These are phyloP conservation scores for Rhizopogon rudus DNA, from an alignment of 768 basidiomycete genomes.

Conservation along the genomic window DNA sequence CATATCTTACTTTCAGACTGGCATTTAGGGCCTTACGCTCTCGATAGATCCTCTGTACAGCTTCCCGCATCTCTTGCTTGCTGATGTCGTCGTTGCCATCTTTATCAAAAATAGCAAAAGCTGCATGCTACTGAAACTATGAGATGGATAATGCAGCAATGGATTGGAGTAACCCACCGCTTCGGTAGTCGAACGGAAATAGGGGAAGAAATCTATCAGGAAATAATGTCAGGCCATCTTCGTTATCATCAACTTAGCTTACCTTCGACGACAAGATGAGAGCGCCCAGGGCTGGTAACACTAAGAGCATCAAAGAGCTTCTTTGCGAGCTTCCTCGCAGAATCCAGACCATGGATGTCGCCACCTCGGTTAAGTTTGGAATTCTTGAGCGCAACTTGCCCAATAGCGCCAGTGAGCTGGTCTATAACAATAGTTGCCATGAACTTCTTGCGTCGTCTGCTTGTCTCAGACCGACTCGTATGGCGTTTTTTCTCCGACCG, in stretches of 20 bases:
- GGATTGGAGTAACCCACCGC: constrained; percentile 38
- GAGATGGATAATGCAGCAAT: background rate
- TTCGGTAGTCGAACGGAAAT: constrained; percentile 67
- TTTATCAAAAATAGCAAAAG: constrained; percentile 70
- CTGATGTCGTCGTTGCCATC: constrained; percentile 81
- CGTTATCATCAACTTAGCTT: background rate
- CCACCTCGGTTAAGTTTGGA: constrained; percentile 53
- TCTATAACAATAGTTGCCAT: constrained; percentile 69
- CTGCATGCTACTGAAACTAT: constrained; percentile 43
- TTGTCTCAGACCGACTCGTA: constrained; percentile 26
- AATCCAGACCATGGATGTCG: constrained; percentile 51
- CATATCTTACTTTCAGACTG: constrained; percentile 54
- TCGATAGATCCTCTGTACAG: constrained; percentile 73
- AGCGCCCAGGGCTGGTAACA: constrained; percentile 52
- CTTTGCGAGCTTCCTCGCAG: constrained; percentile 61
- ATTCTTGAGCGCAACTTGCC: constrained; percentile 66
- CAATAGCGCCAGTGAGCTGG: constrained; percentile 59
- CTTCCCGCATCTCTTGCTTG: constrained; percentile 77
- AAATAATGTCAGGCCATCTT: background rate
- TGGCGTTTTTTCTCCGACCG: constrained; percentile 11
- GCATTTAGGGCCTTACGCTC: constrained; percentile 70
- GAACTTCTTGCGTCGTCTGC: constrained; percentile 41
- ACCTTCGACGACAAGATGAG: constrained; percentile 67
- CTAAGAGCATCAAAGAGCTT: constrained; percentile 64
- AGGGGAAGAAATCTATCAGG: constrained; percentile 68